Evolutionary conservation across 139 green algal genomes (phyloP).

Genomic region (Pseudopediastrum boryanum): DNA sequence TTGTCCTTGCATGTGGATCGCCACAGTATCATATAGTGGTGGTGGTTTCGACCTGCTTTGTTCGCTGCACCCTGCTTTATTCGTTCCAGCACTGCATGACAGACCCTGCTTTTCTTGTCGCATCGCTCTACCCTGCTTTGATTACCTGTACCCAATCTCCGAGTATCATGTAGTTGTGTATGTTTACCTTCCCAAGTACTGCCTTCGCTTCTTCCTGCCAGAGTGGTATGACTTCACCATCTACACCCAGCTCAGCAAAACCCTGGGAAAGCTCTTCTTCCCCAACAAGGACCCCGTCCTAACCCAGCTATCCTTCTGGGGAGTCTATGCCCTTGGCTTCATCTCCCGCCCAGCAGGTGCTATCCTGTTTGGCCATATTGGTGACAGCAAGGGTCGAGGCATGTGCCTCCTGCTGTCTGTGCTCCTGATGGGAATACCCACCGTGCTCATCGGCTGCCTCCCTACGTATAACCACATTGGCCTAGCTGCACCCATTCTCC

Average conservation of each 20-base stretch:
- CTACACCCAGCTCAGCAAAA: conserved; percentile 23
- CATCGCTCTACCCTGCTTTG: too few relatives aligned
- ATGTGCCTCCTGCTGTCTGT: conserved; percentile 20
- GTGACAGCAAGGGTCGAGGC: conserved; percentile 12
- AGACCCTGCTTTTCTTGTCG: too few relatives aligned
- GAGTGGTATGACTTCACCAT: too few relatives aligned
- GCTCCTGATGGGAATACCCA: conserved; percentile 17
- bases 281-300: conserved; percentile 8
- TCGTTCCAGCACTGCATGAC: too few relatives aligned
- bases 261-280: conserved; percentile 37
- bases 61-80: too few relatives aligned
- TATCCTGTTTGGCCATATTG: conserved; percentile 22
- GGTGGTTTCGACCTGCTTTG: too few relatives aligned
- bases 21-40: too few relatives aligned
- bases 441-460: conserved; percentile 24
- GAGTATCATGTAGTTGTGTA: too few relatives aligned
- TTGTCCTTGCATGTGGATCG: too few relatives aligned
- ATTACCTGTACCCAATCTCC: too few relatives aligned
- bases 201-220: too few relatives aligned
- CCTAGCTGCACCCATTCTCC: conserved; percentile 33
- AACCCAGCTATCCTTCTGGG: conserved; percentile 31
- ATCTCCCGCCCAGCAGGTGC: conserved; percentile 19
- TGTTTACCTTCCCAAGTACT: too few relatives aligned
- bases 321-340: conserved; percentile 26
- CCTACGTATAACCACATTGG: conserved; percentile 24